phyloP scores from a whole-genome alignment of 352 stramenopile species.

The Globisporangium radiosum region DNA sequence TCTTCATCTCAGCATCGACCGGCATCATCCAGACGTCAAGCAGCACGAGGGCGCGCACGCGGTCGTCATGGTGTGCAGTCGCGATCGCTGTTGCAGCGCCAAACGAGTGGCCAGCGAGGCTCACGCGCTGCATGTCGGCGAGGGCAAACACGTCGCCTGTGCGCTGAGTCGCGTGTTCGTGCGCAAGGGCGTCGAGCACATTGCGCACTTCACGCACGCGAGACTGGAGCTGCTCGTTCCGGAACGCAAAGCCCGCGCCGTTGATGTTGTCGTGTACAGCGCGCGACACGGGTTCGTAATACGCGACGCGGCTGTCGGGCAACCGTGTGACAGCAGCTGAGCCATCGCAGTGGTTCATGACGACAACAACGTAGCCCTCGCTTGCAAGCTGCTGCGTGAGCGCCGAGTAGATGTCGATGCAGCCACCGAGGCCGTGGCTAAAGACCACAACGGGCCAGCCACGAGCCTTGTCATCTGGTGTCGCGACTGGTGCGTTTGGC shows the following conservation, averaged over 20 bases:
- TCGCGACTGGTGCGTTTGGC: slow-evolving; percentile 28
- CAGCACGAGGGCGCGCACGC: slow-evolving; percentile 40
- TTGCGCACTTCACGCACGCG: slow-evolving; percentile 43
- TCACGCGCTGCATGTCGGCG: slow-evolving; percentile 30
- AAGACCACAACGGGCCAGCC: slow-evolving; percentile 54
- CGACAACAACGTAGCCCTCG: slow-evolving; percentile 45
- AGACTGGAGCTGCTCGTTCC: slow-evolving; percentile 47
- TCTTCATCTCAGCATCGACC: slow-evolving; percentile 27
- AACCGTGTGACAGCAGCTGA: slow-evolving; percentile 47
- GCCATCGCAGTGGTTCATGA: slow-evolving; percentile 59
- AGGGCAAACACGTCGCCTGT: slow-evolving; percentile 21
- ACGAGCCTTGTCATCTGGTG: slow-evolving; percentile 8
- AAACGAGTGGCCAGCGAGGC: slow-evolving; percentile 54
- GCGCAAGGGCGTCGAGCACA: slow-evolving; percentile 31
- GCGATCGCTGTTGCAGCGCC: slow-evolving; percentile 51
- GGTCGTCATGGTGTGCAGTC: slow-evolving; percentile 37
- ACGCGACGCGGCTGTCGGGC: slow-evolving; percentile 32
- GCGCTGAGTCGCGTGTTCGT: slow-evolving; percentile 10
- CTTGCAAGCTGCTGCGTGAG: slow-evolving; percentile 66
- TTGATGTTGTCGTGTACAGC: slow-evolving; percentile 40
- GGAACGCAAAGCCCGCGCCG: slow-evolving; percentile 48
- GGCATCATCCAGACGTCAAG: slow-evolving; percentile 70
- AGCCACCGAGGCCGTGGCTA: slow-evolving; percentile 52
- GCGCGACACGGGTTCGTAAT: slow-evolving; percentile 51
- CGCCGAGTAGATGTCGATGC: slow-evolving; percentile 55